Percentiles rank a stretch among this genome's conserved stretches.
Evolutionary conservation across 2,329 filamentous ascomycete genomes (phyloP).

Genomic region (Fonsecaea pugnacius): DNA sequence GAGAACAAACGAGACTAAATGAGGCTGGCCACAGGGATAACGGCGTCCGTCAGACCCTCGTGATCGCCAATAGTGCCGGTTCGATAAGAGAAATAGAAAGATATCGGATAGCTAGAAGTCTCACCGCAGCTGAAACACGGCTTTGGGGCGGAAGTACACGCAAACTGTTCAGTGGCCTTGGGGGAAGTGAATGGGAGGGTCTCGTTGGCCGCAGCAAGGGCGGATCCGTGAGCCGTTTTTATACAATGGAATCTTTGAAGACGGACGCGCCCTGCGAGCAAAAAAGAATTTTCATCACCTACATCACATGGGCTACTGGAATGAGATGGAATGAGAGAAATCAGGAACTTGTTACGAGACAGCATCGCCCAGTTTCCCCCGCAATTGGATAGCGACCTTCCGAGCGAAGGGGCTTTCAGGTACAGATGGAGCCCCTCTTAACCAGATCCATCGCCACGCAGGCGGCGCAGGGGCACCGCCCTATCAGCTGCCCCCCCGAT

Average conservation of each 20-base stretch:
- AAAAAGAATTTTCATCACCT: slow-evolving; percentile 22
- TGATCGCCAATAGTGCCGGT: slow-evolving; percentile 9
- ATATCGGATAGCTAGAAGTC: slow-evolving; percentile 4
- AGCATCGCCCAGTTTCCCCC: slow-evolving; percentile 24
- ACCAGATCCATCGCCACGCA: slow-evolving; percentile 22
- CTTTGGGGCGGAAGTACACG: slow-evolving; percentile 15
- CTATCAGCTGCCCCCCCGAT: slow-evolving; percentile 19
- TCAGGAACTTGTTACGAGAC: slow-evolving; percentile 24
- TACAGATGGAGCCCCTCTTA: slow-evolving; percentile 16
- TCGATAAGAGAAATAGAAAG: slow-evolving; percentile 12
- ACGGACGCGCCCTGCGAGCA: neutral
- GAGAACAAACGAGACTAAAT: slow-evolving; percentile 10
- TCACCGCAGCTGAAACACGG: slow-evolving; percentile 23
- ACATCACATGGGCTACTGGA: slow-evolving; percentile 26
- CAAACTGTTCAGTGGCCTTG: neutral
- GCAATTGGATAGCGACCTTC: slow-evolving; percentile 24
- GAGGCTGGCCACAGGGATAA: neutral
- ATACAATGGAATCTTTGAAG: slow-evolving; percentile 18
- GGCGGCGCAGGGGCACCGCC: slow-evolving; percentile 22
- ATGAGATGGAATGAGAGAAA: slow-evolving; percentile 17
- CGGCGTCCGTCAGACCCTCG: slow-evolving; percentile 8
- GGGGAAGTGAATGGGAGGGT: neutral
- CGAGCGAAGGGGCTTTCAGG: slow-evolving; percentile 15
- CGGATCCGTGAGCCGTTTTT: slow-evolving; percentile 10
- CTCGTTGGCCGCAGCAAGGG: neutral